A percentile compares a stretch with the other conserved stretches of the same genome.
phyloP scores from a whole-genome alignment of 768 basidiomycete genomes.

The Boletus rufocinnamomeus region DNA sequence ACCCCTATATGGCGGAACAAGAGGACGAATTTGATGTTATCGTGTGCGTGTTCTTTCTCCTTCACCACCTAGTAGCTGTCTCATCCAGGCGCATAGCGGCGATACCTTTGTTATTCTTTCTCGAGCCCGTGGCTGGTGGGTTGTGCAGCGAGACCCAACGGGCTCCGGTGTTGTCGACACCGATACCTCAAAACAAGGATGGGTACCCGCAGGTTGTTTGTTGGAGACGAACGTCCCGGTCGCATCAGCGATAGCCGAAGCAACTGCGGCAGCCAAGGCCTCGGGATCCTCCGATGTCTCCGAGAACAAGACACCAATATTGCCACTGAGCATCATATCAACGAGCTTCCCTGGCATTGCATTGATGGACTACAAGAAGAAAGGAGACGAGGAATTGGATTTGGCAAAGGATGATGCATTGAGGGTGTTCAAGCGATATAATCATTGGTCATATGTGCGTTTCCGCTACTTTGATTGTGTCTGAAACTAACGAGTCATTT shows the following conservation, averaged over 20 bases:
- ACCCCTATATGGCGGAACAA: conserved; percentile 98
- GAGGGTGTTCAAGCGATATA: conserved; percentile 96
- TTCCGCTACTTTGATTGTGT: conserved; percentile 3
- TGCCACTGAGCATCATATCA: conserved; percentile 91
- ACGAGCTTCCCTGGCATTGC: conserved; percentile 97
- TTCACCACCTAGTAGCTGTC: not conserved
- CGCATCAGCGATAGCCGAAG: conserved; percentile 82
- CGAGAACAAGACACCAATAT: conserved; percentile 70
- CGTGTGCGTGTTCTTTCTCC: conserved; percentile 60
- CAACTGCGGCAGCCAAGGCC: conserved; percentile 60
- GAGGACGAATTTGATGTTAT: conserved; percentile 98
- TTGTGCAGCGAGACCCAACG: conserved; percentile 91
- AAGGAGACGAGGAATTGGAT: conserved; percentile 90
- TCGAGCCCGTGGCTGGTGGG: conserved; percentile 98
- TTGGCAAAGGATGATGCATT: conserved; percentile 85
- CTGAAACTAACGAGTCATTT: conserved; percentile 9
- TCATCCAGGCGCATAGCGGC: conserved; percentile 51
- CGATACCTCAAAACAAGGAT: conserved; percentile 83
- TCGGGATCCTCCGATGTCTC: conserved; percentile 43
- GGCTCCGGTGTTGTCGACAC: conserved; percentile 78
- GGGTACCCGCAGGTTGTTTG: conserved; percentile 97
- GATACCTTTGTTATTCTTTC: conserved; percentile 93
- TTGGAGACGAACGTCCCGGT: conserved; percentile 93
- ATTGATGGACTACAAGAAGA: conserved; percentile 94
- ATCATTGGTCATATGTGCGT: conserved; percentile 93